Evolutionary conservation across 2,329 filamentous ascomycete genomes (phyloP).

Genomic region (Hymenoscyphus infarciens): DNA sequence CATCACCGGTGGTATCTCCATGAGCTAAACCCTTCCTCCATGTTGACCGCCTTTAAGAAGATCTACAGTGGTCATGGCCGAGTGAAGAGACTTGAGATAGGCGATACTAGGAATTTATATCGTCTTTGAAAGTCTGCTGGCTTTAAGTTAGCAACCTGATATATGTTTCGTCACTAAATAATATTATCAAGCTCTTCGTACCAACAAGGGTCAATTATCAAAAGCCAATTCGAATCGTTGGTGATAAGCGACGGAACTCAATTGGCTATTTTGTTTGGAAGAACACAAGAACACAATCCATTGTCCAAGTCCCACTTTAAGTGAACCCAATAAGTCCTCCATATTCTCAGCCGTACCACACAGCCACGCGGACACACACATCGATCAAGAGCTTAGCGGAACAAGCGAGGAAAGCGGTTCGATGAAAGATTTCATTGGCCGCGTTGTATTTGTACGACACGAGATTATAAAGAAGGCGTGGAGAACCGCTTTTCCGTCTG

Average conservation of each 20-base stretch:
- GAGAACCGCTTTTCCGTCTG: neutral
- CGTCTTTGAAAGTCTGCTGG: neutral
- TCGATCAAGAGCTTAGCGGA: neutral
- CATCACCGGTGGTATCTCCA: slow-evolving; percentile 7
- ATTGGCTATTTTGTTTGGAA: neutral
- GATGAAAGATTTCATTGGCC: neutral
- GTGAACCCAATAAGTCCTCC: neutral
- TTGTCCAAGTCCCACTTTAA: neutral
- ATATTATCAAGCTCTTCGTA: too few species aligned
- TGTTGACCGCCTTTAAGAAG: slow-evolving; percentile 4
- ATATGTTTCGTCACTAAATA: neutral
- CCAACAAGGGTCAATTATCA: too few species aligned
- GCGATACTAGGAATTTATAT: too few species aligned
- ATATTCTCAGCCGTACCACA: slow-evolving; percentile 7
- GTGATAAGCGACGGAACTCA: neutral
- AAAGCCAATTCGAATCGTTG: too few species aligned
- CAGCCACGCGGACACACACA: neutral
- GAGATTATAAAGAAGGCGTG: neutral
- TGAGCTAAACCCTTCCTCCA: neutral
- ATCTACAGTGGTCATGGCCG: neutral
- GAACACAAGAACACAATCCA: neutral
- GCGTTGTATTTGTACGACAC: slow-evolving; percentile 6
- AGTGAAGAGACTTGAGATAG: too few species aligned
- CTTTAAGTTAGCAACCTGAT: neutral
- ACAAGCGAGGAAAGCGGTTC: neutral